Conservation (phyloP, 1,284 basidiomycete genomes). For the Spongispora temasekensis region DNA sequence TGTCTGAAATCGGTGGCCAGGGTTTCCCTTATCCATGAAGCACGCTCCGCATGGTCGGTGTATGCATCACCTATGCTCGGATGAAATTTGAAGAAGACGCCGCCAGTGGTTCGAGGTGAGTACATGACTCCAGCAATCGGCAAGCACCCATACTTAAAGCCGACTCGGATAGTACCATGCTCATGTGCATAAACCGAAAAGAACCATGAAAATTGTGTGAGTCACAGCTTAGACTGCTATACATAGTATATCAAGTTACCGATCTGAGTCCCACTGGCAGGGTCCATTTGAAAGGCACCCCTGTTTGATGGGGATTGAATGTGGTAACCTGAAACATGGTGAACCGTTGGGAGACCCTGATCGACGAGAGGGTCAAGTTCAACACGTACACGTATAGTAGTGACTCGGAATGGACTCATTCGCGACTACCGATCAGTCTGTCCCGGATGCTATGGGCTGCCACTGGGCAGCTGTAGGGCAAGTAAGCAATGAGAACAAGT, state of each 20-base stretch:
- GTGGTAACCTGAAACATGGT: constrained; percentile 47
- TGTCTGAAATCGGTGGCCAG: neutral
- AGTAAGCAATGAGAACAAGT: neutral
- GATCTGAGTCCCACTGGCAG: constrained; percentile 25
- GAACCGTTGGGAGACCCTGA: constrained; percentile 41
- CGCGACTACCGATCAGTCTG: constrained; percentile 55
- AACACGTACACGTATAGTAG: neutral
- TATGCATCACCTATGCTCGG: neutral
- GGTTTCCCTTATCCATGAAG: neutral
- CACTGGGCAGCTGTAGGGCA: constrained; percentile 50
- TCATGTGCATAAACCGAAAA: too few species aligned
- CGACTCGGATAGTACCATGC: too few species aligned
- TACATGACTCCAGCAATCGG: too few species aligned
- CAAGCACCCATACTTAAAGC: constrained; percentile 14
- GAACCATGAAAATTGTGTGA: too few species aligned
- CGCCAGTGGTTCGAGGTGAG: too few species aligned
- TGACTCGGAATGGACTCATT: neutral
- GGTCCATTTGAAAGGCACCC: constrained; percentile 42
- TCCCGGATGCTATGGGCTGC: constrained; percentile 70
- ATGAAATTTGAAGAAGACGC: neutral
- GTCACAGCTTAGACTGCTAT: too few species aligned
- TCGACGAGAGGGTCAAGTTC: neutral
- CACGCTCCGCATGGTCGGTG: neutral
- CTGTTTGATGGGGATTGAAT: constrained; percentile 41
- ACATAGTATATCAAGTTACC: too few species aligned